Evolutionary conservation across 2,329 filamentous ascomycete species (phyloP).

Genomic region (Colletotrichum costaricense): DNA sequence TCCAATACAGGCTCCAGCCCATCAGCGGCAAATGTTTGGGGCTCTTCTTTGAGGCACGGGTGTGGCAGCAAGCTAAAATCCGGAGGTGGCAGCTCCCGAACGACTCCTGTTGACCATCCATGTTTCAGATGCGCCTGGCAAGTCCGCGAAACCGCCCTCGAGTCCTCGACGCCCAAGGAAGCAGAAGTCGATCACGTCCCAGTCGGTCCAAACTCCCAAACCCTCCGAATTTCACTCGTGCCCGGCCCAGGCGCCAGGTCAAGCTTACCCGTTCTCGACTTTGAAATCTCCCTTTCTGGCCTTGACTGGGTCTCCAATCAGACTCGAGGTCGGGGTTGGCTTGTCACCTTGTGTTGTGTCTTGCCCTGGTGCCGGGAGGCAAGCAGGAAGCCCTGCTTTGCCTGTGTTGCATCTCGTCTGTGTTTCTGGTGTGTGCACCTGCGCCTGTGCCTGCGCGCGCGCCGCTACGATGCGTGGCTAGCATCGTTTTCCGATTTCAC

Average conservation of each 20-base stretch:
- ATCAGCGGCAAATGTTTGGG: conserved; percentile 19
- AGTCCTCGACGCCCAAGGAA: conserved; percentile 32
- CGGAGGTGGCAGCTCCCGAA: conserved; percentile 47
- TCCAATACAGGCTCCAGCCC: neutral
- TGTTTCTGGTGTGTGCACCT: conserved; percentile 33
- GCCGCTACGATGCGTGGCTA: conserved; percentile 1
- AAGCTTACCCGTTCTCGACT: conserved; percentile 21
- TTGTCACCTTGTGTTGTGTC: conserved; percentile 29
- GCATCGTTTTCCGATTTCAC: conserved; percentile 27
- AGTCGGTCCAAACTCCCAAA: conserved; percentile 40
- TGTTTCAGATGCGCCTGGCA: conserved; percentile 36
- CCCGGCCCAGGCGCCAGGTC: conserved; percentile 32
- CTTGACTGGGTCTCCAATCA: no score
- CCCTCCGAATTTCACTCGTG: conserved; percentile 33
- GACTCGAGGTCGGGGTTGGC: conserved; percentile 24
- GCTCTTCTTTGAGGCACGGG: conserved; percentile 28
- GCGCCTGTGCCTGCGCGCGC: conserved; percentile 10
- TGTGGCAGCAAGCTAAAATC: conserved; percentile 35
- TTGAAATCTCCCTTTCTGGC: neutral
- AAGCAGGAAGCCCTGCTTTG: conserved; percentile 33
- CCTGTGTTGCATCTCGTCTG: conserved; percentile 31
- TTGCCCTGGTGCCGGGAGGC: conserved; percentile 16
- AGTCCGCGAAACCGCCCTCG: conserved; percentile 33
- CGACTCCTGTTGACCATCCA: conserved; percentile 34
- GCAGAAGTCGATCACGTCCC: conserved; percentile 41